These are phyloP conservation scores for Eucalyptus curtisii DNA, from an alignment of 345 rosid species.

Conservation along the genomic window DNA sequence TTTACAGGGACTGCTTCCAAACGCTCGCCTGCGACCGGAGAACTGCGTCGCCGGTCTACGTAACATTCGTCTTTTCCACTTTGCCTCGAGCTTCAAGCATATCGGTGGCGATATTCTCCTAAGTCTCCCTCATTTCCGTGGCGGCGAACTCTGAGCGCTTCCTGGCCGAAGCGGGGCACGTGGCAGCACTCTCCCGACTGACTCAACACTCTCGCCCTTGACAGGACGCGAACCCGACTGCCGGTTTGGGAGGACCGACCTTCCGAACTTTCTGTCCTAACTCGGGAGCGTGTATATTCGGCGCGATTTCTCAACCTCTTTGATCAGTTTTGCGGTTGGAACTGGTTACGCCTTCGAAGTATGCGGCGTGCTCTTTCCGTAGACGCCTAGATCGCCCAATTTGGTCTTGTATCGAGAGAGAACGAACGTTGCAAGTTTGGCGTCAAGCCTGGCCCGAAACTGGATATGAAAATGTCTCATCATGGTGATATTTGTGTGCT, in stretches of 20 bases:
- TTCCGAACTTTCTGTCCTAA: neutral
- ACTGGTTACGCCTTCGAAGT: neutral
- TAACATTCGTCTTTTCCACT: no score
- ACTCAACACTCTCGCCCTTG: neutral
- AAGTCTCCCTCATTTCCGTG: no score
- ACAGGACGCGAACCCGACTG: neutral
- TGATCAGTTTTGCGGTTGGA: neutral
- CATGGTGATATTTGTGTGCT: neutral
- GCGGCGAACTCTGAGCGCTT: no score
- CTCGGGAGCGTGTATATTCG: neutral
- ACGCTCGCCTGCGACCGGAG: no score
- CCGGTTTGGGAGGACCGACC: neutral
- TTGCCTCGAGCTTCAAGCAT: no score
- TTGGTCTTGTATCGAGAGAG: neutral
- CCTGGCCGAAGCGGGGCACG: no score
- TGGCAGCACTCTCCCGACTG: no score
- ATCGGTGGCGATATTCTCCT: no score
- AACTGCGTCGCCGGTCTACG: no score
- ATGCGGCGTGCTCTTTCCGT: neutral
- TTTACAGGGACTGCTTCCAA: no score
- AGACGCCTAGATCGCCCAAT: neutral
- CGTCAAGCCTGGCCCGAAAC: no score
- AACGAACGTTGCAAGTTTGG: neutral
- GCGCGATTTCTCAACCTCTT: neutral
- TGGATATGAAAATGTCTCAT: rapidly evolving